These are phyloP conservation scores for Chlamydomonas reinhardtii DNA, from an alignment of 163 green algal genomes.

Conservation along the genomic window DNA sequence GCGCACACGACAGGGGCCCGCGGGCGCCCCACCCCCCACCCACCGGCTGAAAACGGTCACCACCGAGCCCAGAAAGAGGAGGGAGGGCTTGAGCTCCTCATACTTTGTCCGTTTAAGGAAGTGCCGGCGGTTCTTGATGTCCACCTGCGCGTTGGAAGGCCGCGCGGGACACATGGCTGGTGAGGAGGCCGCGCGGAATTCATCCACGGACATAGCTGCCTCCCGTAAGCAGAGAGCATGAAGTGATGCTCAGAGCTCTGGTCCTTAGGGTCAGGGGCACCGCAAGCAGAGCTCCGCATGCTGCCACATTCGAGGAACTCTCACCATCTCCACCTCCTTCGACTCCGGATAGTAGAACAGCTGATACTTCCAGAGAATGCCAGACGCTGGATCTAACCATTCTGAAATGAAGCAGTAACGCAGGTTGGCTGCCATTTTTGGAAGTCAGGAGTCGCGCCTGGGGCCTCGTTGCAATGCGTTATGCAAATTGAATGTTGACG, in stretches of 20 bases:
- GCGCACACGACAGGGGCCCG: neutral
- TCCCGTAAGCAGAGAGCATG: too few relatives aligned
- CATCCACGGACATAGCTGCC: too few relatives aligned
- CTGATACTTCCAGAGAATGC: conserved; percentile 72
- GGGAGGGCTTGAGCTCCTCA: conserved; percentile 63
- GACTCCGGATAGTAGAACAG: conserved; percentile 78
- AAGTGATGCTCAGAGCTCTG: too few relatives aligned
- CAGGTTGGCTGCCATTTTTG: neutral
- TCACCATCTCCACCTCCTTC: conserved; percentile 74
- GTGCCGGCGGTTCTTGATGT: conserved; percentile 83
- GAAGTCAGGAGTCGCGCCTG: too few relatives aligned
- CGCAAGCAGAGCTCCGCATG: too few relatives aligned
- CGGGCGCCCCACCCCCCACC: neutral
- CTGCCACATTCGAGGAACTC: neutral
- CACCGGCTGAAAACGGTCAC: conserved; percentile 76
- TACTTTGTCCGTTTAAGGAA: conserved; percentile 75
- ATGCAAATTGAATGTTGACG: too few relatives aligned
- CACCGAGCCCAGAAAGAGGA: conserved; percentile 75
- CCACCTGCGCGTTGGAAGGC: conserved; percentile 65
- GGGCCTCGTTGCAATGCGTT: too few relatives aligned
- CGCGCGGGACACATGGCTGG: neutral
- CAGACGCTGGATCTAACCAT: conserved; percentile 74
- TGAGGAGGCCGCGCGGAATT: too few relatives aligned
- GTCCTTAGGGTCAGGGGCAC: too few relatives aligned
- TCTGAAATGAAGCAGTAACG: conserved; percentile 75